Evolutionary conservation across 2,329 filamentous ascomycete genomes (phyloP).

Genomic region (Aspergillus neoniger): DNA sequence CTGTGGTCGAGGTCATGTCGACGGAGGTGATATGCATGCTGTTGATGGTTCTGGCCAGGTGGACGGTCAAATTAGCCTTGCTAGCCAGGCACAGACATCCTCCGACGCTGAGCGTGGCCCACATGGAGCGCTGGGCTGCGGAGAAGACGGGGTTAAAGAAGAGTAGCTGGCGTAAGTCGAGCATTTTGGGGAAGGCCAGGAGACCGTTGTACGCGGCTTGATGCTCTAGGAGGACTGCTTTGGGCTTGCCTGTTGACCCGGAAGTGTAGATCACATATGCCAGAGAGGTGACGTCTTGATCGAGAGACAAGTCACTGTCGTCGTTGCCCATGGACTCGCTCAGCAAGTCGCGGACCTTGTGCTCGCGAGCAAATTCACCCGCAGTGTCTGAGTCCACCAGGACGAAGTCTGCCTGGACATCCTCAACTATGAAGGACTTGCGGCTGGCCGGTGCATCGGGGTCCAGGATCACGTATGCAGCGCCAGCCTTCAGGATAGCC

Average conservation of each 20-base stretch:
- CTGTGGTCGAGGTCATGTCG: slow-evolving; percentile 15
- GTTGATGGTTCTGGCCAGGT: slow-evolving; percentile 7
- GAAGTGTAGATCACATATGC: slow-evolving; percentile 21
- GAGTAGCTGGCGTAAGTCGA: slow-evolving; percentile 13
- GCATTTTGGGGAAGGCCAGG: slow-evolving; percentile 1
- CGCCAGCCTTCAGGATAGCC: slow-evolving; percentile 18
- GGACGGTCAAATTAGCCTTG: slow-evolving; percentile 5
- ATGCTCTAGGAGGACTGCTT: slow-evolving; percentile 13
- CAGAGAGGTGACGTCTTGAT: background rate
- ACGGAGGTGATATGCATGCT: slow-evolving; percentile 15
- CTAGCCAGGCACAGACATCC: slow-evolving; percentile 12
- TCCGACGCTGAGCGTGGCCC: slow-evolving; percentile 14
- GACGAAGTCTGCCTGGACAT: slow-evolving; percentile 10
- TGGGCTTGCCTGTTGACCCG: slow-evolving; percentile 19
- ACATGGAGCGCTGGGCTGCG: slow-evolving; percentile 18
- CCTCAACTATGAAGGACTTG: slow-evolving; percentile 12
- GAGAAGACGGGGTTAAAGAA: slow-evolving; percentile 20
- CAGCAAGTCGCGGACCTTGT: slow-evolving; percentile 7
- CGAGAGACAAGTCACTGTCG: background rate
- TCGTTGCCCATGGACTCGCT: background rate
- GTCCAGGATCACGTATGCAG: slow-evolving; percentile 18
- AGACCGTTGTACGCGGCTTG: slow-evolving; percentile 3
- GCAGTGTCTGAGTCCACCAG: background rate
- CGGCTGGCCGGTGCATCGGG: slow-evolving; percentile 14
- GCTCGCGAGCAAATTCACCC: background rate